phyloP scores from a whole-genome alignment of 2,329 filamentous ascomycete genomes.

The Gremmenia infestans region DNA sequence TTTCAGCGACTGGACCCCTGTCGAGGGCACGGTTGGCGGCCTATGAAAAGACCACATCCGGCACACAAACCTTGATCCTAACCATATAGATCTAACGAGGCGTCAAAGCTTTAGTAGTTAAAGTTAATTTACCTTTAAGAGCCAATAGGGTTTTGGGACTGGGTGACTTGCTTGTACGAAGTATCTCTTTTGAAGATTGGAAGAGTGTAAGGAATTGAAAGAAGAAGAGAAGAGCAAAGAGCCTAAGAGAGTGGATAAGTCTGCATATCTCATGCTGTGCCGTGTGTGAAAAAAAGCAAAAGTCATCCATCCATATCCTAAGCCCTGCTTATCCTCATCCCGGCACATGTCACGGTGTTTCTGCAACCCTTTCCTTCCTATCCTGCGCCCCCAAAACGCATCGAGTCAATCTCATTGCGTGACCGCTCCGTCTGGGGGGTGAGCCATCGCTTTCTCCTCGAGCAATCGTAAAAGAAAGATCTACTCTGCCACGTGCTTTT shows the following conservation, averaged over 20 bases:
- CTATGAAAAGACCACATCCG: constrained; percentile 17
- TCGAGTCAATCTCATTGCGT: neutral
- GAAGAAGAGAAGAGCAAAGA: neutral
- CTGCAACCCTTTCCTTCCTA: neutral
- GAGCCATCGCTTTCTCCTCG: neutral
- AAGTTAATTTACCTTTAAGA: too few relatives aligned
- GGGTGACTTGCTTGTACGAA: neutral
- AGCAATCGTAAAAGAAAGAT: neutral
- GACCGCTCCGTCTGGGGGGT: neutral
- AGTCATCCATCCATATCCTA: neutral
- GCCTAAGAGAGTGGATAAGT: neutral
- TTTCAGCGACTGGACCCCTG: constrained; percentile 10
- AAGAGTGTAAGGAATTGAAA: neutral
- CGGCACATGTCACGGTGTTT: neutral
- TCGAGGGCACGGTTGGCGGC: constrained; percentile 13
- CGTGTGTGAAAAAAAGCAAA: neutral
- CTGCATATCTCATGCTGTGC: neutral
- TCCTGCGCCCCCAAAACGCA: constrained; percentile 1
- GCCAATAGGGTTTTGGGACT: too few relatives aligned
- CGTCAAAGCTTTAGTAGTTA: constrained; percentile 6
- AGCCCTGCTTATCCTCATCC: constrained; percentile 1
- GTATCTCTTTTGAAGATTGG: too few relatives aligned
- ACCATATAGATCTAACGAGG: neutral
- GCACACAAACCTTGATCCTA: constrained; percentile 11
- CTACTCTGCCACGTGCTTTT: neutral